Base-by-base conservation (phyloP, 306 rosid species). In the Luffa aegyptiaca region DNA sequence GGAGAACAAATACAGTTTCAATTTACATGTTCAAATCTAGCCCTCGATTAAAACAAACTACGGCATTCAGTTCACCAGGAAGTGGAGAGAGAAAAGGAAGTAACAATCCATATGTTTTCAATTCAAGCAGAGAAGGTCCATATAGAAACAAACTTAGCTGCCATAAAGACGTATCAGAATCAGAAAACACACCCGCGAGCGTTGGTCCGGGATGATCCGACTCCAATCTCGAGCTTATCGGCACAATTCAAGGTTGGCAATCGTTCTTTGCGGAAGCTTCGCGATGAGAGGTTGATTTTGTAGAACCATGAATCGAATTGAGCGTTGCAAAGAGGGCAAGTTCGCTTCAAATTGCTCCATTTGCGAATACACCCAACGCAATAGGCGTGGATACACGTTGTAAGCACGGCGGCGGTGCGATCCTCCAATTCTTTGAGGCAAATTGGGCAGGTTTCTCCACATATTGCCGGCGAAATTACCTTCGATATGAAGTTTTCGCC, bases 261-360 rank as follows among this genome's bases (percentile, higher is more conserved):
- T 2, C 72, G 74, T 76, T 85, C 82, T 17, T 74, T 83, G 56
- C n/a, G 84, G 79, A 86, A 90, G 16, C 26, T 45, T 76, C 57
- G 65, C 51, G 87, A 70, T 41, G 88, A 87, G 39, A 84, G 80
- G 48, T 70, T 80, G 81, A 88, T 78, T 1, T 51, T 46, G 53
- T 72, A 82, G 83, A 90, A 79, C 92, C 92, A 88, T 13, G 89
- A 84, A 8, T 82, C 80, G 81, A 87, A 90, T 42, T 57, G 73
- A n/a, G 86, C 79, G 80, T 87, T 90, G 62, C 94, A 90, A 70
- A 88, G 90, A 35, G 94, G 94, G 84, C 92, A 88, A 31, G 72
- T 87, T 14, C 87, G 85, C 75, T 84, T 76, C 74, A 87, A 45
- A 14, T n/a, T 36, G 82, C 92, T 90, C 94, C 94, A 88, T 44